These are phyloP conservation scores for Apiotrichum sp. DNA, from an alignment of 1,284 basidiomycete species.

Conservation along the genomic window DNA sequence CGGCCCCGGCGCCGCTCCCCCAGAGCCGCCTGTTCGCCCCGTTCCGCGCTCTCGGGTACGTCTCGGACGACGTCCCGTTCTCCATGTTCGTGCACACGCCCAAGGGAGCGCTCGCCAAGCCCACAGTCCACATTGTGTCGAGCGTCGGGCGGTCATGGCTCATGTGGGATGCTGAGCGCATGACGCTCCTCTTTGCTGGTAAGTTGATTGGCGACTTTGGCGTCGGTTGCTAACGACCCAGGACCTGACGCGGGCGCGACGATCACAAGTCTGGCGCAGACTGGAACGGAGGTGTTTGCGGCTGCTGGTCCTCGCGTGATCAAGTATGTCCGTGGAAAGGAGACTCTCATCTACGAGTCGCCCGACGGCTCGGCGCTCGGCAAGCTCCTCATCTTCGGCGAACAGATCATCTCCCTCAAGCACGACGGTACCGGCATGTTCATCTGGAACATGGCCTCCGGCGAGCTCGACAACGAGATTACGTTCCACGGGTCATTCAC, in stretches of 20 bases:
- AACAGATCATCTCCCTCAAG: constrained; percentile 69
- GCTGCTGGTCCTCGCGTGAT: constrained; percentile 64
- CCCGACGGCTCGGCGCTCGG: constrained; percentile 41
- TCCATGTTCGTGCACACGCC: constrained; percentile 77
- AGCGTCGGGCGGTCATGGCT: constrained; percentile 89
- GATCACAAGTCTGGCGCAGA: constrained; percentile 72
- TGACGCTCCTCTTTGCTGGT: constrained; percentile 91
- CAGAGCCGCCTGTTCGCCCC: constrained; percentile 69
- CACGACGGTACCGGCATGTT: constrained; percentile 74
- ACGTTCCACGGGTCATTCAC: constrained; percentile 61
- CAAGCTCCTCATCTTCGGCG: constrained; percentile 67
- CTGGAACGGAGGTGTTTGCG: constrained; percentile 80
- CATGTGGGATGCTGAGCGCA: constrained; percentile 91
- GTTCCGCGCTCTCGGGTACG: constrained; percentile 86
- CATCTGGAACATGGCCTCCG: constrained; percentile 64
- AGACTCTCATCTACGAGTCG: constrained; percentile 43
- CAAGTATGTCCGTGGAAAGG: constrained; percentile 80
- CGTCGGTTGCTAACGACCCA: constrained; percentile 37
- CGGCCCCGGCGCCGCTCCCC: constrained; percentile 13
- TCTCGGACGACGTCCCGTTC: constrained; percentile 89
- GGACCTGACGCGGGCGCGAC: constrained; percentile 69
- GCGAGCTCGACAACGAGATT: constrained; percentile 49
- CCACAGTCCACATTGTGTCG: constrained; percentile 74
- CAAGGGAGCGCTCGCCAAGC: constrained; percentile 78
- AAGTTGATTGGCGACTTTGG: constrained; percentile 37